phyloP scores from a whole-genome alignment of 2,329 filamentous ascomycete species.

The Calonectria honghensis region DNA sequence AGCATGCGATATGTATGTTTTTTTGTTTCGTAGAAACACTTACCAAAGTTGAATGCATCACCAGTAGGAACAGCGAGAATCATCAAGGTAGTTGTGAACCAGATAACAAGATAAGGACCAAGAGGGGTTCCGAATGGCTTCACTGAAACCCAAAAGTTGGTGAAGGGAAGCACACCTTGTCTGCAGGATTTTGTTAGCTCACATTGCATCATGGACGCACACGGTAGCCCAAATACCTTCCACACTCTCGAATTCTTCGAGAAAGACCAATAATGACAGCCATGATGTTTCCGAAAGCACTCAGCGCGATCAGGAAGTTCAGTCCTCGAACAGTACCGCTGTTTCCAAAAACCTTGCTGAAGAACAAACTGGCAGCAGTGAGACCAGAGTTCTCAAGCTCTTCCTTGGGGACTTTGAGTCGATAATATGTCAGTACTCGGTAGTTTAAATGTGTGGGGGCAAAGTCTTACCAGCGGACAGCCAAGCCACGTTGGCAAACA shows the following conservation, averaged over 20 bases:
- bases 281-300: conserved; percentile 37
- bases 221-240: neutral
- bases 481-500: conserved; percentile 39
- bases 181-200: neutral
- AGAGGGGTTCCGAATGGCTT: conserved; percentile 31
- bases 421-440: neutral
- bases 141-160: conserved; percentile 24
- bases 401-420: conserved; percentile 22
- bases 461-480: conserved; percentile 23
- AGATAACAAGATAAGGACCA: conserved; percentile 30
- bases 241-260: conserved; percentile 33
- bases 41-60: conserved; percentile 33
- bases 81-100: conserved; percentile 35
- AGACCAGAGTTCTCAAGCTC: conserved; percentile 33
- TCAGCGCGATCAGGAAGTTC: conserved; percentile 32
- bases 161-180: conserved; percentile 27
- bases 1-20: neutral
- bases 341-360: conserved; percentile 35
- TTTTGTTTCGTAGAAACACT: neutral
- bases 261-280: conserved; percentile 36
- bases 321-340: conserved; percentile 30
- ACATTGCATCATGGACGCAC: no score
- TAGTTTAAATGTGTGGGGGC: neutral
- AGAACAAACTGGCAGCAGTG: conserved; percentile 31
- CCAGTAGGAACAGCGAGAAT: conserved; percentile 35